Base-by-base conservation (phyloP, 805 yeast species). In the Sporopachydermia quercuum region DNA sequence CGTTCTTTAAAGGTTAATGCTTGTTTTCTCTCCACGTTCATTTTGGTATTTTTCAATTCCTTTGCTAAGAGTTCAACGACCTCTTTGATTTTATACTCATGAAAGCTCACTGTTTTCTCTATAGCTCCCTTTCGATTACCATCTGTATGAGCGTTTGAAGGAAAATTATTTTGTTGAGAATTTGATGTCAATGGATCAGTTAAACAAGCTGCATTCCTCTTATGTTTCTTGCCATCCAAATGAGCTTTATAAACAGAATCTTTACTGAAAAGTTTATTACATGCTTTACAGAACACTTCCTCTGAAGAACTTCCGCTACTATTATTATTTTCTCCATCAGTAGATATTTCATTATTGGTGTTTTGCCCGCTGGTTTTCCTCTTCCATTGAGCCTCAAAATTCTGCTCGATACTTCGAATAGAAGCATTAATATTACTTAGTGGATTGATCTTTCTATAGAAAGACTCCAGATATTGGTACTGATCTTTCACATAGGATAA, bases 1-100 rank as follows among this genome's bases (percentile, higher is more conserved):
- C 77, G 64, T 49, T 83, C 96, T 17, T 82, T 65, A 2, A 71
- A 78, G 0, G 94, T 79, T 46, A 87, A 63, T 1, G 79, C 75
- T 19, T 70, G 63, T 40, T 68, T 65, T 39, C 96, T 65, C 51
- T 80, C 84, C 2, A 71, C 65, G 49, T 83, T 78, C 15, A 66
- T 57, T 35, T 65, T 67, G 0, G 96, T 78, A 11, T 60, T 63
- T 0, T 55, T 53, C 11, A 76, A 57, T 15, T 62, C 62, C 8
- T 61, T 56, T 2, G 51, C 46, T 3, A 82, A 52, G 1, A 65
- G 44, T 4, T 49, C 45, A 1, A 65, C 54, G 3, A 74, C 47
- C 15, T 52, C 50, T 4, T 51, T 54, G 15, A 76, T 55, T 33
- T 58, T 48, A 45, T 51, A 62, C 45, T 72, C 76, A n/a, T 55